These are phyloP conservation scores for Kodamaea kaohsiungensis DNA, from an alignment of 805 yeast species.

Conservation along the genomic window DNA sequence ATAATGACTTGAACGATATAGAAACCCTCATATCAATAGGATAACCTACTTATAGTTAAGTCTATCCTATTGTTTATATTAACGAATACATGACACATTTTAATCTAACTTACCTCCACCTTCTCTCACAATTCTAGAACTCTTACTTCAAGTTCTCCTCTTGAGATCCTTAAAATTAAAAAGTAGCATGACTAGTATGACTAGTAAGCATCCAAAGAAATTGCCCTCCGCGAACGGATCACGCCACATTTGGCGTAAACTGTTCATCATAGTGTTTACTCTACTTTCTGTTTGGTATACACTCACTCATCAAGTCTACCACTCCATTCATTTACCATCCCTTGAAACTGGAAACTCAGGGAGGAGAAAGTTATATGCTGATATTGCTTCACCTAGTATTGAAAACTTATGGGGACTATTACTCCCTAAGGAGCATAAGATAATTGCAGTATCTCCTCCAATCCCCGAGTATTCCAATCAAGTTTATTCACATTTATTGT, in stretches of 20 bases:
- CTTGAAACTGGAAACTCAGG: neutral
- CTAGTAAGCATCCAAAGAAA: neutral
- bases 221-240: neutral
- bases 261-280: neutral
- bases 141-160: neutral
- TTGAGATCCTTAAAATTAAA: neutral
- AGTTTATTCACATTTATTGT: conserved; percentile 40
- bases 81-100: no score
- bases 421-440: conserved; percentile 10
- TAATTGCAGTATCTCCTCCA: conserved; percentile 20
- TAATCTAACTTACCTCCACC: no score
- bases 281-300: neutral
- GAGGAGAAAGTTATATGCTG: neutral
- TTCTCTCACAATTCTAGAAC: no score
- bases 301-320: neutral
- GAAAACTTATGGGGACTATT: neutral
- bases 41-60: no score
- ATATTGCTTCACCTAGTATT: neutral
- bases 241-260: neutral
- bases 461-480: conserved; percentile 26
- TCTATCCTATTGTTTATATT: no score
- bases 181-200: neutral
- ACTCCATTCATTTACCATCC: neutral
- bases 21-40: no score
- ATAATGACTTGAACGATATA: no score